Evolutionary conservation across 139 green algal species (phyloP).

Genomic region (Closterium sp.): DNA sequence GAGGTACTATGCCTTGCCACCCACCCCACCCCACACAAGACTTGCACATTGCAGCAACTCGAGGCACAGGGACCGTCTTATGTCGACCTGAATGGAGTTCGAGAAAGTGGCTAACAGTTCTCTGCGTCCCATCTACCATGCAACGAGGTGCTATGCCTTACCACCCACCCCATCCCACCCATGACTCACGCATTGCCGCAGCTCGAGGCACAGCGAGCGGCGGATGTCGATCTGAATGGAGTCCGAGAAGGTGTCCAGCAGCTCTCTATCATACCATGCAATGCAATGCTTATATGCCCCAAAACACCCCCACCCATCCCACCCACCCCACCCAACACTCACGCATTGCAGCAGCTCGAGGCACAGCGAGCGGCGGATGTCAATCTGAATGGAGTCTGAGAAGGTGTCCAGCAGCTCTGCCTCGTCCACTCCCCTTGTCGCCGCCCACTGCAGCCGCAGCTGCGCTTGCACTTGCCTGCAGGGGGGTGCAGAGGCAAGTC

Average conservation of each 20-base stretch:
- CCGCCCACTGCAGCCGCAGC: neutral
- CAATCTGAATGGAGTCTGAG: neutral
- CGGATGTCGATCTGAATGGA: neutral
- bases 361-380: neutral
- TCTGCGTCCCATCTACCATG: neutral
- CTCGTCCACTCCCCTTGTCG: neutral
- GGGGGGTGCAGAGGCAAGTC: neutral
- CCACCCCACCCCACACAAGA: too few relatives aligned
- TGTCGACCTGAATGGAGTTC: conserved; percentile 1
- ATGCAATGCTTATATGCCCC: too few relatives aligned
- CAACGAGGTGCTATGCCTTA: neutral
- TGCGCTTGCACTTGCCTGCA: neutral
- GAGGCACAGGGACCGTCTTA: conserved; percentile 14
- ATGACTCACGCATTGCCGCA: neutral
- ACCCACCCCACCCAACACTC: neutral
- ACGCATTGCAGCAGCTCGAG: neutral
- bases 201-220: neutral
- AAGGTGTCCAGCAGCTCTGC: neutral
- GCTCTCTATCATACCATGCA: neutral
- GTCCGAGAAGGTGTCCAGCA: neutral
- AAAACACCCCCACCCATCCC: too few relatives aligned
- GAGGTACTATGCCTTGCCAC: neutral
- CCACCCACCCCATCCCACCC: neutral
- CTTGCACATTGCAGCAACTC: conserved; percentile 12
- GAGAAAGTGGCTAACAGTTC: conserved; percentile 7